These are phyloP conservation scores for Cladosporium austrohemisphaericum DNA, from an alignment of 2,329 filamentous ascomycete species.

Conservation along the genomic window DNA sequence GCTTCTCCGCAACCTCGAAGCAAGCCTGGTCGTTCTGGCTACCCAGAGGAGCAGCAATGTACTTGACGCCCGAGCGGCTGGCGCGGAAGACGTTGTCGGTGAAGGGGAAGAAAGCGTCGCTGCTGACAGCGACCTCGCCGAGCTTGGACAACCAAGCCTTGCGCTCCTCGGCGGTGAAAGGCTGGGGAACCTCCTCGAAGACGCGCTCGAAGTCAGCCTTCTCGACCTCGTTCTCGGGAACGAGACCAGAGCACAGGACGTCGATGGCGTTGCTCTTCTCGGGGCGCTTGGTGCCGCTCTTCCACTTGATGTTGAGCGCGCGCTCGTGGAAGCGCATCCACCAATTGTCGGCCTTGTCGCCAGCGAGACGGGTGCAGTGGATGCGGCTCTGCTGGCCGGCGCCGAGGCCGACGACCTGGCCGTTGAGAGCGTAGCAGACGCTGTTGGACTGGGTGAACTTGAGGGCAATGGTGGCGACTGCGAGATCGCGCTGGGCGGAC, in stretches of 20 bases:
- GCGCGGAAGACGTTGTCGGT: conserved; percentile 96
- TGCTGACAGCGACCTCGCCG: conserved; percentile 77
- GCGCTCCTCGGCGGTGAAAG: conserved; percentile 81
- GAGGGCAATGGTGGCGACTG: conserved; percentile 91
- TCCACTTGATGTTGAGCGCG: conserved; percentile 86
- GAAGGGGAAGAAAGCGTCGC: conserved; percentile 98
- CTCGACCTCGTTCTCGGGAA: conserved; percentile 80
- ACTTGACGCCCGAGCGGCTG: conserved; percentile 84
- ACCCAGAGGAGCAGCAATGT: conserved; percentile 87
- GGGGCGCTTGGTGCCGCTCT: conserved; percentile 91
- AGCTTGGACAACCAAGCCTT: conserved; percentile 82
- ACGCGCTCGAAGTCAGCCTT: conserved; percentile 80
- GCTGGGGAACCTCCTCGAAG: conserved; percentile 81
- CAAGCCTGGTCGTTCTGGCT: conserved; percentile 81
- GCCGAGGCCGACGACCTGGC: conserved; percentile 89
- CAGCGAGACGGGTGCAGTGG: conserved; percentile 94
- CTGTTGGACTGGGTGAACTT: conserved; percentile 99
- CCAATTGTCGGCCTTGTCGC: conserved; percentile 99
- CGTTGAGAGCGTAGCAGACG: conserved; percentile 92
- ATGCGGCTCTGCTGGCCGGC: conserved; percentile 97
- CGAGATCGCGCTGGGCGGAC: conserved; percentile 79
- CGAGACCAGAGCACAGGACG: conserved; percentile 83
- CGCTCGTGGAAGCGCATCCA: conserved; percentile 97
- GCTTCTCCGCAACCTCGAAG: conserved; percentile 84
- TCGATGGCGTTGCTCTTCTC: conserved; percentile 99